Evolutionary conservation across 2,329 filamentous ascomycete genomes (phyloP).

Genomic region (Aureobasidium subglaciale): DNA sequence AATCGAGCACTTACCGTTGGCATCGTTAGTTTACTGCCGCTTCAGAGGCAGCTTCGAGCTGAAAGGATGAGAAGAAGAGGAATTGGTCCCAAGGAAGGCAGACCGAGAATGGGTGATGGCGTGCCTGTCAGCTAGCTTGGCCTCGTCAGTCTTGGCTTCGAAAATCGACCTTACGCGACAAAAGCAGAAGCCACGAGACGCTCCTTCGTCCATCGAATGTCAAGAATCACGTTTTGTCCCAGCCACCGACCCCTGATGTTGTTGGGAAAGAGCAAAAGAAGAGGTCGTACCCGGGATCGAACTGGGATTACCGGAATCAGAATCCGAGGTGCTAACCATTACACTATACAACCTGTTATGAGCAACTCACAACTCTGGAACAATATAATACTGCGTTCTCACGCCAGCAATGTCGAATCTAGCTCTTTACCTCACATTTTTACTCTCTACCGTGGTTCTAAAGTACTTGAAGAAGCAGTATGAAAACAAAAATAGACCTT

Average conservation of each 20-base stretch:
- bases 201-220: too few relatives aligned
- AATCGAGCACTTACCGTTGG: not conserved
- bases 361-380: accelerated
- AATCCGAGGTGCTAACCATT: constrained; percentile 17
- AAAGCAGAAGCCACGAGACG: not conserved
- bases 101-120: not conserved
- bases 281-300: constrained; percentile 16
- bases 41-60: not conserved
- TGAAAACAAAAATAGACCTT: too few relatives aligned
- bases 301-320: constrained; percentile 16
- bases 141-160: not conserved
- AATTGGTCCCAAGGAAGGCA: not conserved
- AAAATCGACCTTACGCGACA: not conserved
- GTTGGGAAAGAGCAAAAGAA: constrained; percentile 2
- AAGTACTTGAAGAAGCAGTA: too few relatives aligned
- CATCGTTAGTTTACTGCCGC: not conserved
- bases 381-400: too few relatives aligned
- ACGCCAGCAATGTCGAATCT: too few relatives aligned
- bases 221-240: too few relatives aligned
- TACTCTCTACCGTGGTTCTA: too few relatives aligned
- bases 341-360: constrained; percentile 15
- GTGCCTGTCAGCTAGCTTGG: not conserved
- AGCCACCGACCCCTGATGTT: too few relatives aligned
- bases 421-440: too few relatives aligned
- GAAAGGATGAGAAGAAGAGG: not conserved